Conservation (phyloP, 2,329 filamentous ascomycete genomes). For the Phoma herbarum region DNA sequence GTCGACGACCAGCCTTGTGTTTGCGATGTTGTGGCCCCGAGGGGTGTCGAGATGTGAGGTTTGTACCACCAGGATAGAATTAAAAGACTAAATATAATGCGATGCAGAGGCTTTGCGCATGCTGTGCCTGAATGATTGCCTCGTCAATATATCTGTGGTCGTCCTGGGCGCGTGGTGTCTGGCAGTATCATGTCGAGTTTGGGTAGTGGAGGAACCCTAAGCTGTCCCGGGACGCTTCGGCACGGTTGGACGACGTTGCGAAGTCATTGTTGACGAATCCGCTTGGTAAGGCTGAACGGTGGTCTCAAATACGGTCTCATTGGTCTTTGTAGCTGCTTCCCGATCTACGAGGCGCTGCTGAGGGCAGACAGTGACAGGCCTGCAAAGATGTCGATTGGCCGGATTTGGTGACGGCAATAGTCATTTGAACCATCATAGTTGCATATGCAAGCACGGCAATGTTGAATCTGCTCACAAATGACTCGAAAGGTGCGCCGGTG, state of each 20-base stretch:
- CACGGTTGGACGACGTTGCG: slow-evolving; percentile 1
- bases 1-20: background rate
- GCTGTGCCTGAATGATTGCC: background rate
- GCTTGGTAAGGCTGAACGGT: slow-evolving; percentile 1
- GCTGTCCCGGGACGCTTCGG: slow-evolving; percentile 4
- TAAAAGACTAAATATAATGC: slow-evolving; percentile 17
- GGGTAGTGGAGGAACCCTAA: slow-evolving; percentile 1
- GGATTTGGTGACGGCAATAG: background rate
- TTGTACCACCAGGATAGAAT: slow-evolving; percentile 4
- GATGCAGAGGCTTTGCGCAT: slow-evolving; percentile 1
- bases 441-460: slow-evolving; percentile 9
- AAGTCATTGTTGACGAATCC: background rate
- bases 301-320: slow-evolving; percentile 1
- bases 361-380: slow-evolving; percentile 1
- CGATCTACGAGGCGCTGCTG: slow-evolving; percentile 6
- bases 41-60: slow-evolving; percentile 10
- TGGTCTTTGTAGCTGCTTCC: background rate
- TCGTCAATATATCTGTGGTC: slow-evolving; percentile 9
- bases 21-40: slow-evolving; percentile 10
- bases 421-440: slow-evolving; percentile 3
- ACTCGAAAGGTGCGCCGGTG: slow-evolving; percentile 8
- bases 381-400: slow-evolving; percentile 8
- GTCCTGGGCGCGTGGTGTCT: slow-evolving; percentile 6
- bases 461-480: background rate
- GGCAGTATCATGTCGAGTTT: background rate